Percentiles rank a stretch among this genome's conserved stretches.
Evolutionary conservation across 1,284 basidiomycete genomes (phyloP).

Genomic region (Ceratobasidium sp.): DNA sequence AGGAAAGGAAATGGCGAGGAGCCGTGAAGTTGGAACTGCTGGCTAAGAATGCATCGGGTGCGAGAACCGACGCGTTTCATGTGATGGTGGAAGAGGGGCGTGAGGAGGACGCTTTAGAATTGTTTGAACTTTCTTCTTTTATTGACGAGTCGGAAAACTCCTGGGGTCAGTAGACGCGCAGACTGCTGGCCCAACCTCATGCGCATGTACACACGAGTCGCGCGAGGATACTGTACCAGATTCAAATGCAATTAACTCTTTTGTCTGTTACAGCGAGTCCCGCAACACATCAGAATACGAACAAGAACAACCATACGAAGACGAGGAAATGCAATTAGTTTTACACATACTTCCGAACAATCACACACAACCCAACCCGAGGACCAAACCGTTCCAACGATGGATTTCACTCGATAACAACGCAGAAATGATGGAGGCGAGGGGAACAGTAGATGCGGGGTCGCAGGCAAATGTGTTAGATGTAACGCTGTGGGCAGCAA

Average conservation of each 20-base stretch:
- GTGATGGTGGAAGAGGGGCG: neutral
- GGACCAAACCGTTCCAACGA: neutral
- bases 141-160: neutral
- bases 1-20: neutral
- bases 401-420: neutral
- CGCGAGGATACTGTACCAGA: conserved; percentile 6
- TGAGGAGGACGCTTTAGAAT: neutral
- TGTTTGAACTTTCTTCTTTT: neutral
- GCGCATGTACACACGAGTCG: conserved; percentile 9
- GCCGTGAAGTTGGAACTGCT: neutral
- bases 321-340: neutral
- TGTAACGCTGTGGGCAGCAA: conserved; percentile 47
- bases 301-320: neutral
- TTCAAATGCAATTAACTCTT: neutral
- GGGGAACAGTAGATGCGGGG: conserved; percentile 52
- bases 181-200: neutral
- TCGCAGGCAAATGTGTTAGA: conserved; percentile 55
- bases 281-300: neutral
- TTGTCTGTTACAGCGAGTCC: neutral
- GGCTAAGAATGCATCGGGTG: neutral
- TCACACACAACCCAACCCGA: neutral
- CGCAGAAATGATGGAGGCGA: neutral
- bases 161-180: neutral
- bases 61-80: neutral
- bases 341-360: neutral